Evolutionary conservation across 768 basidiomycete species (phyloP), one percentile per base, ranked within the genome.

Genomic region (Tulasnella sp.): DNA sequence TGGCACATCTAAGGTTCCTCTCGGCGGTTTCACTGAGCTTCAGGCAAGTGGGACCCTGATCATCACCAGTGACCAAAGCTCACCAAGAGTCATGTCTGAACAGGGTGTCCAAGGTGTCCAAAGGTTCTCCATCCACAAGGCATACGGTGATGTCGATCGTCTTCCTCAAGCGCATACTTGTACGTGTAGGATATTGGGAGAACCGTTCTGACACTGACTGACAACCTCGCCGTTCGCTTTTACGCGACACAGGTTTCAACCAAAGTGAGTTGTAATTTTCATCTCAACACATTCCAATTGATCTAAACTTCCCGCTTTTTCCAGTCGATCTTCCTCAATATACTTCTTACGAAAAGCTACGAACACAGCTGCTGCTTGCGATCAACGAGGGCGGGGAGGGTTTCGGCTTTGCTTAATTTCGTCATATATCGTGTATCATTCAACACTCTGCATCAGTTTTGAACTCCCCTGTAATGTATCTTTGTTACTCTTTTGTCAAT

Each of bases 351-450:
- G 97, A 99, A 79, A 95, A 95, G 86, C 86, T 99, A 75, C 88
- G 97, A 34, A 91, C 92, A 75, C 93, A 93, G 79, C 80, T 99
- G 41, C 81, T 95, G 70, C 84, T 96, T 75, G 94, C 96, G 40
- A 96, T 98, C 78, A 94, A 91, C 77, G 97, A 98, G 80, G 95
- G 95, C 67, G 93, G 92, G 26, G 94, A 95, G 82, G 94, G 94
- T 59, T 98, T 98, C 80, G 96, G 93, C 68, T 95, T 95, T 80
- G 86, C 85, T 75, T 87, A 78, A 75, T 22, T 17, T 39, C 62
- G 17, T 65, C 34, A 65, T 17, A n/a, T 44, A 36, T 44, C 7
- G 11, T 42, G 42, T 44, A 52, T 69, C 42, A 69, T 42, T 40
- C 39, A 11, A 34, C 40, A 34, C 9, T 7, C 32, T 42, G 40